Percentiles rank a stretch among this genome's conserved stretches.
phyloP scores from a whole-genome alignment of 2,329 filamentous ascomycete genomes.

The Phoma sp. region DNA sequence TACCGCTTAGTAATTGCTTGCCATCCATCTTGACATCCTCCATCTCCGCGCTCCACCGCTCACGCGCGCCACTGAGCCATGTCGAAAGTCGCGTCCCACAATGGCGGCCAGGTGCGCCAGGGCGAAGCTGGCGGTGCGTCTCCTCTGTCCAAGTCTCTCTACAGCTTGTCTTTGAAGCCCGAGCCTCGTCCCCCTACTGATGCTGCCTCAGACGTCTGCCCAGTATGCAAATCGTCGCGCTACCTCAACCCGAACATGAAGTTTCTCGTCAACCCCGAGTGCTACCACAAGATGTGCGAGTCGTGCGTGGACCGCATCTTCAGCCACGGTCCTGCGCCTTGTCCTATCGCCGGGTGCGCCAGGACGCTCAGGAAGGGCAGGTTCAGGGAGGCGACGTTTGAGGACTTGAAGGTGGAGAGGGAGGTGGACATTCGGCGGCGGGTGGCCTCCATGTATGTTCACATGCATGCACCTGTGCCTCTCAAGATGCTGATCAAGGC shows the following conservation, averaged over 20 bases:
- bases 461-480: conserved; percentile 51
- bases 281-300: conserved; percentile 99
- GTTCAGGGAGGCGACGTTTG: conserved; percentile 89
- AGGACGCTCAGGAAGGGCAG: conserved; percentile 83
- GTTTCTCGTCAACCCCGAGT: conserved; percentile 97
- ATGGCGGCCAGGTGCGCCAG: conserved; percentile 37
- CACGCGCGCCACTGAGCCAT: conserved; percentile 28
- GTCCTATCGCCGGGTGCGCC: conserved; percentile 86
- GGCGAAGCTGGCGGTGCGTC: conserved; percentile 49
- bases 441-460: conserved; percentile 60
- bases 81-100: conserved; percentile 42
- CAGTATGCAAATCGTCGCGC: conserved; percentile 94
- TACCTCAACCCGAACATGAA: conserved; percentile 94
- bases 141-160: conserved; percentile 39
- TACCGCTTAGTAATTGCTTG: neutral
- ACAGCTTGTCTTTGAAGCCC: conserved; percentile 36
- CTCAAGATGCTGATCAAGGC: no score
- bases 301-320: conserved; percentile 96
- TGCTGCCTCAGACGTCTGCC: conserved; percentile 74
- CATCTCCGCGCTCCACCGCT: conserved; percentile 1
- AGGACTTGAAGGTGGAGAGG: conserved; percentile 83
- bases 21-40: neutral
- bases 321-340: conserved; percentile 87
- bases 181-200: conserved; percentile 27
- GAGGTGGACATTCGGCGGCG: conserved; percentile 90